A percentile compares a stretch with the other conserved stretches of the same genome.
These are phyloP conservation scores for Collybiopsis confluens DNA, from an alignment of 768 basidiomycete species.

Conservation along the genomic window DNA sequence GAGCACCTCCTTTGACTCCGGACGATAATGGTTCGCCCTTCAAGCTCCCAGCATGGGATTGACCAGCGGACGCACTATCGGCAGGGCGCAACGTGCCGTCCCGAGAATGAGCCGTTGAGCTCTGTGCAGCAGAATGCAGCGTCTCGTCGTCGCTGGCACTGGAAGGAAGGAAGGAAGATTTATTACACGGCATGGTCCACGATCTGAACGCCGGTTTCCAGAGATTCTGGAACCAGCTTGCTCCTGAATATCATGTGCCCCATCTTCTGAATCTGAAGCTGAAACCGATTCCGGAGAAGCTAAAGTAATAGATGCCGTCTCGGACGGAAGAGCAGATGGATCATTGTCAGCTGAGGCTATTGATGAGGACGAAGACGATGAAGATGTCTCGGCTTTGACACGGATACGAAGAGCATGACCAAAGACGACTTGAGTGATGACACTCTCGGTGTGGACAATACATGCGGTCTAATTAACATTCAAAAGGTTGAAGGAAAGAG, in stretches of 20 bases:
- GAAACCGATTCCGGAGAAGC: too few species aligned
- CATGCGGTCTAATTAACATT: slow-evolving; percentile 15
- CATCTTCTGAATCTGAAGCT: too few species aligned
- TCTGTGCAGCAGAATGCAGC: background rate
- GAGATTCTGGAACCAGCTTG: too few species aligned
- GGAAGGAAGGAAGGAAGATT: too few species aligned
- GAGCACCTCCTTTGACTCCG: background rate
- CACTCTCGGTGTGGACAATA: slow-evolving; percentile 19
- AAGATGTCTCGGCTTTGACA: slow-evolving; percentile 39
- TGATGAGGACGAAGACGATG: too few species aligned
- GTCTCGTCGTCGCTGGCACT: slow-evolving; percentile 2
- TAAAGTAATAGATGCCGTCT: background rate
- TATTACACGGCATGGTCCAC: too few species aligned
- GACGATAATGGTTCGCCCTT: background rate
- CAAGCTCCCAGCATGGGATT: background rate
- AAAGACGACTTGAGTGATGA: slow-evolving; percentile 21
- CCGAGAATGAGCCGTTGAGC: background rate
- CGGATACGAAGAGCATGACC: slow-evolving; percentile 42
- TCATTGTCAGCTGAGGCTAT: too few species aligned
- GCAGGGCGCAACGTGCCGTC: background rate
- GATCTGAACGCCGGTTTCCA: too few species aligned
- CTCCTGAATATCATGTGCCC: too few species aligned
- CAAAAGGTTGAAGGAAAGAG: background rate
- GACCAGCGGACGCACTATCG: background rate
- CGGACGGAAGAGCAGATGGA: background rate